Base-by-base conservation (phyloP, 768 basidiomycete genomes). In the Russula virescens region DNA sequence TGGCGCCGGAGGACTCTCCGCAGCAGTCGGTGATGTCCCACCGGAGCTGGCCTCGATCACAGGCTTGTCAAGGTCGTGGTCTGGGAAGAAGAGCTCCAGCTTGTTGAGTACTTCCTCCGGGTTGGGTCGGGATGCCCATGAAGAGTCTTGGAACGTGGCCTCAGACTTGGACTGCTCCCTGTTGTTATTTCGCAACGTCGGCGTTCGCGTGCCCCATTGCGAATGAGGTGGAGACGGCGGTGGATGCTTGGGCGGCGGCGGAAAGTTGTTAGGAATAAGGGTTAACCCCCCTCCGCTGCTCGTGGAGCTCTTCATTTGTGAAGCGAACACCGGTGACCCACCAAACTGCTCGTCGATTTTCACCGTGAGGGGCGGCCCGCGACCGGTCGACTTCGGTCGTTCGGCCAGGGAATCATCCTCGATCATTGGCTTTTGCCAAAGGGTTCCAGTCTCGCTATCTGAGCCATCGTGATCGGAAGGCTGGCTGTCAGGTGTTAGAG, bases 1-100 rank as follows among this genome's bases (percentile, higher is more conserved):
- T 69, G 34, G 79, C 72, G 66, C 61, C 2, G 76, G 72, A 11
- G 80, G 77, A 34, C 71, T 67, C 26, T 91, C 89, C 10, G 77
- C 77, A 25, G 81, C 73, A 2, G 87, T 89, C 1, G 92, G 90
- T 3, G 89, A 91, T 4, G 87, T 86, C 46, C 88, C 88, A 11
- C 91, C 88, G 4, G 86, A 89, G 45, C 80, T 81, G 35, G 88
- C 85, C 68, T 98, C 96, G 58, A 98, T 90, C 66, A 98, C 88
- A 2, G 95, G 94, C 71, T 94, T 90, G 73, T 98, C 97, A 52
- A 98, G 83, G 70, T 98, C 94, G 71, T 97, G 91, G 66, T 89
- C 87, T 0, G 96, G 95, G 81, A 99, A 99, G 78, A 92, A 98
- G 64, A 89, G 86, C 68, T 98, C 92, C 9, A 99, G 80, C 60